Evolutionary conservation across 2,329 filamentous ascomycete species (phyloP), one percentile per base, ranked within the genome.

Genomic region (Aspergillus pseudoterreus): DNA sequence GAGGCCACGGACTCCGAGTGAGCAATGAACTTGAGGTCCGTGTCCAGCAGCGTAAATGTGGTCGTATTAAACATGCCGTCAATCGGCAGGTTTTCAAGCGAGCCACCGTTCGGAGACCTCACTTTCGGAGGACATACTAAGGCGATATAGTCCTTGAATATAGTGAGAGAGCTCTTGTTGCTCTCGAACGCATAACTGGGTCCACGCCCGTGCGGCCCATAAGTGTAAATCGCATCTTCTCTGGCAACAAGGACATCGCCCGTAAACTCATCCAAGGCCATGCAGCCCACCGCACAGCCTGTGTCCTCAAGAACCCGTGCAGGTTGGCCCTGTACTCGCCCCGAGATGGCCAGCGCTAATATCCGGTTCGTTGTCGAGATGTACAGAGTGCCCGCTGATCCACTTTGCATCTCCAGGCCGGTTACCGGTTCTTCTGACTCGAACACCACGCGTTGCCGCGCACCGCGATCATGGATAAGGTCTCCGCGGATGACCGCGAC

Each of bases 391-490:
- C 88, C 94, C 39, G 78, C 78, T 43, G 75, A 75, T 4, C 81
- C 80, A 62, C 80, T 78, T 43, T 83, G 75, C 54, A 96, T 87
- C 64, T 94, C 88, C 12, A 99, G 85, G 1, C 92, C 92, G 0
- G 94, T 99, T 9, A 99, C 85, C 0, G 94, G 95, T 68, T 99
- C 94, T 63, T 97, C 92, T 0, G 92, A 96, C 67, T 99, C 94
- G 72, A 95, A 94, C 9, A 99, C 90, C 32, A 92, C 94, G 48
- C 94, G 84, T 70, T 99, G 94, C 67, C 90, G 91, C 10, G 92
- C 91, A 19, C 95, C 94, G 51, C 94, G 85, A 69, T 99, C 94
- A 69, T 99, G 91, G 61, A 99, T 89, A 45, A 99, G 78, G 67
- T 99, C 94, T 54, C 95, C 94, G 52, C 94, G 83, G 51, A 99